These are phyloP conservation scores for Petasospora fabianii DNA, from an alignment of 1,139 yeast genomes.

Conservation along the genomic window DNA sequence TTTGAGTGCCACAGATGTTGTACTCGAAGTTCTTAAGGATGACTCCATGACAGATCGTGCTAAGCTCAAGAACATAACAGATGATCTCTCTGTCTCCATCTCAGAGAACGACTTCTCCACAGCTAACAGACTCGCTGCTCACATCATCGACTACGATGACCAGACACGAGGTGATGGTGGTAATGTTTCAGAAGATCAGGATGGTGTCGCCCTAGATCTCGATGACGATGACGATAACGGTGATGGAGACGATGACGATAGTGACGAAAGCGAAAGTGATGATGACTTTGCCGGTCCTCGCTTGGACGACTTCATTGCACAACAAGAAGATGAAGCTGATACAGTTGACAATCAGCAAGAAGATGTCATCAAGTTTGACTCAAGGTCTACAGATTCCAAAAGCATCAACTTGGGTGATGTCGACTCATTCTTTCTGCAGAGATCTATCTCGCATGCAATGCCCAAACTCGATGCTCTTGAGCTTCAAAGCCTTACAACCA, in stretches of 20 bases:
- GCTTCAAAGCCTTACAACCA: conserved; percentile 32
- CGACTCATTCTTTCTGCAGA: conserved; percentile 51
- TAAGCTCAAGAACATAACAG: conserved; percentile 39
- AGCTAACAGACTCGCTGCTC: conserved; percentile 46
- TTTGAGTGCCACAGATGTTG: conserved; percentile 58
- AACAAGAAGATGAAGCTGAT: conserved; percentile 27
- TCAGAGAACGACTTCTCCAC: conserved; percentile 49
- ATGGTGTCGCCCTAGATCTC: conserved; percentile 40
- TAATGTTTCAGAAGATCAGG: conserved; percentile 28
- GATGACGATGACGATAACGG: conserved; percentile 28
- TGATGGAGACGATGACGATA: conserved; percentile 31
- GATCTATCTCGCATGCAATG: conserved; percentile 35
- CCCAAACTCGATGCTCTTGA: conserved; percentile 36
- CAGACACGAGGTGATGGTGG: conserved; percentile 19
- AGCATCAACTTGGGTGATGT: conserved; percentile 29
- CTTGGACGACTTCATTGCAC: conserved; percentile 27
- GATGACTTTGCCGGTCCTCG: conserved; percentile 28
- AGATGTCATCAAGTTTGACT: conserved; percentile 27
- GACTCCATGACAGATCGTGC: conserved; percentile 40
- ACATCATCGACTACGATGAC: conserved; percentile 53
- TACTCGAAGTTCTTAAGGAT: conserved; percentile 56
- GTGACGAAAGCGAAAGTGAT: conserved; percentile 28
- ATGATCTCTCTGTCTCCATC: conserved; percentile 45
- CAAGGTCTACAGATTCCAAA: conserved; percentile 1
- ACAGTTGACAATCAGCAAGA: conserved; percentile 33